Conservation (phyloP, 768 basidiomycete species). For the Hortiboletus campestris region DNA sequence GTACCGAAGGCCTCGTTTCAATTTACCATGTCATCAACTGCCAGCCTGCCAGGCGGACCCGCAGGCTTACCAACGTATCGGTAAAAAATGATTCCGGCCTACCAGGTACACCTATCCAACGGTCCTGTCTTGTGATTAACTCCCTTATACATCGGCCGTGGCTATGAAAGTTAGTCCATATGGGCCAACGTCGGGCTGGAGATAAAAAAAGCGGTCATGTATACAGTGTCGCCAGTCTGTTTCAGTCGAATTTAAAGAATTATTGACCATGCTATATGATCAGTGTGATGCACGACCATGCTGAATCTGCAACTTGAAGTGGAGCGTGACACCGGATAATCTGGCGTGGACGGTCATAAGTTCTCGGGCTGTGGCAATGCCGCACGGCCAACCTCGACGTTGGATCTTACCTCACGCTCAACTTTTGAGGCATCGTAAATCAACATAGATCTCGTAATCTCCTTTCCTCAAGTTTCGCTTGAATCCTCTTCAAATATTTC, state of each 20-base stretch:
- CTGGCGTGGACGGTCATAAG: neutral
- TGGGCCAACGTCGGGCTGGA: neutral
- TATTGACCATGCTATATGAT: too few relatives aligned
- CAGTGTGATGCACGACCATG: neutral
- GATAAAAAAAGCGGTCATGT: neutral
- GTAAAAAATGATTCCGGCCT: too few relatives aligned
- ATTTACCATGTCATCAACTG: neutral
- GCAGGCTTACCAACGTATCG: neutral
- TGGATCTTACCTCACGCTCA: neutral
- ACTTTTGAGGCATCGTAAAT: neutral
- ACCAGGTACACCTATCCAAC: neutral
- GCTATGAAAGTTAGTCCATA: neutral
- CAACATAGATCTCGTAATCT: neutral
- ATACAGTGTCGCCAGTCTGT: neutral
- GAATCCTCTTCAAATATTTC: neutral
- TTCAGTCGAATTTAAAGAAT: neutral
- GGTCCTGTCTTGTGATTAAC: neutral
- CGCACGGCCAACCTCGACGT: neutral
- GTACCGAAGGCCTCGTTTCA: neutral
- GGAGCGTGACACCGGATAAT: neutral
- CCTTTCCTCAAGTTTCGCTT: neutral
- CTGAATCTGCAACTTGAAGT: neutral
- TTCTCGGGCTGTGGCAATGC: neutral
- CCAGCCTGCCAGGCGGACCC: neutral
- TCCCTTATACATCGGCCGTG: neutral